Conservation (phyloP, 257 asterid species). For the Schizonepeta tenuifolia region DNA sequence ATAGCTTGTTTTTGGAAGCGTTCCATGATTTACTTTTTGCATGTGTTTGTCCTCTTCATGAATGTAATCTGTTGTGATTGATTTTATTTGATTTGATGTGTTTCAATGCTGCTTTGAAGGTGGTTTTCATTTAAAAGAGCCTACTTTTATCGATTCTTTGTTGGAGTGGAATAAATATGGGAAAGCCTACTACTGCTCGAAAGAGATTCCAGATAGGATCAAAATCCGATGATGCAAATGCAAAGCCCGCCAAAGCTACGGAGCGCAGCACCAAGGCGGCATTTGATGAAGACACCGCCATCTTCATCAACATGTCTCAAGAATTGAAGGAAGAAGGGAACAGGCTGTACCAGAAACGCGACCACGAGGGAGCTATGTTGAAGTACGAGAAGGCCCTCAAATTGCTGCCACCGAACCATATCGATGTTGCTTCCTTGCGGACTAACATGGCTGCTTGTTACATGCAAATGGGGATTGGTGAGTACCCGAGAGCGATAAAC, state of each 20-base stretch:
- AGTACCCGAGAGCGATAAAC: constrained; percentile 81
- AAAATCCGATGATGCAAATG: constrained; percentile 48
- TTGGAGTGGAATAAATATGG: constrained; percentile 51
- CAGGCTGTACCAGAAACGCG: constrained; percentile 71
- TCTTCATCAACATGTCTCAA: constrained; percentile 86
- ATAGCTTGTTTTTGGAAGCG: background rate
- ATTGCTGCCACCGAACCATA: constrained; percentile 72
- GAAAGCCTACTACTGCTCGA: constrained; percentile 80
- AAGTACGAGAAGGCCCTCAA: constrained; percentile 89
- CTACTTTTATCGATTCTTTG: constrained; percentile 9
- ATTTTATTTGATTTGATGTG: constrained; percentile 6
- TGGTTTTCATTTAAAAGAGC: constrained; percentile 34
- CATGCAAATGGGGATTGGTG: constrained; percentile 90
- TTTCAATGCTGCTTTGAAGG: constrained; percentile 24
- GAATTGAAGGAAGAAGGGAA: constrained; percentile 93
- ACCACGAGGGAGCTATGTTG: constrained; percentile 92
- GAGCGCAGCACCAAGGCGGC: constrained; percentile 69
- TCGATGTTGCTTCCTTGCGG: constrained; percentile 79
- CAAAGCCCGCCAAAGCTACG: constrained; percentile 45
- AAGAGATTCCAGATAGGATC: constrained; percentile 57
- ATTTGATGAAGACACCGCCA: constrained; percentile 86
- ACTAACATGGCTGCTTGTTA: constrained; percentile 91
- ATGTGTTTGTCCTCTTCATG: background rate
- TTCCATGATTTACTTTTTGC: background rate
- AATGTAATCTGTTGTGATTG: constrained; percentile 3